A percentile compares a stretch with the other conserved stretches of the same genome.
phyloP scores from a whole-genome alignment of 208 protist genomes.

The Wallacemonas sp. region DNA sequence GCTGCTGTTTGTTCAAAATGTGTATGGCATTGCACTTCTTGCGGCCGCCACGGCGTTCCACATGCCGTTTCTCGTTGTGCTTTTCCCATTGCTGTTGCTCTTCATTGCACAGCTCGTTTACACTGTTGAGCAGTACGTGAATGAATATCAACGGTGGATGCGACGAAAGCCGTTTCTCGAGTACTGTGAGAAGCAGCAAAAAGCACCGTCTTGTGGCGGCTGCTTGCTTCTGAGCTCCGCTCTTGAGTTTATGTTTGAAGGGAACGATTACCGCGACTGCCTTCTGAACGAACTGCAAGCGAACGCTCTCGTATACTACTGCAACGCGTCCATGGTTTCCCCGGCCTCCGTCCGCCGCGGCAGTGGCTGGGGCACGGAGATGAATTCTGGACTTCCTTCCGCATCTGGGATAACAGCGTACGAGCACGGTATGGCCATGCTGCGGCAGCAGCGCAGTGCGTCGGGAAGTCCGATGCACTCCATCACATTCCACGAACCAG shows the following conservation, averaged over 20 bases:
- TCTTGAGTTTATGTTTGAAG: slow-evolving; percentile 14
- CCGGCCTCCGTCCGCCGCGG: neutral
- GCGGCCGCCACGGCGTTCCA: slow-evolving; percentile 55
- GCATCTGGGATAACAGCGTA: neutral
- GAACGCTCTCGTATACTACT: slow-evolving; percentile 7
- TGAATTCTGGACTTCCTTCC: neutral
- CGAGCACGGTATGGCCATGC: slow-evolving; percentile 9
- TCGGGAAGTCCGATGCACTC: neutral
- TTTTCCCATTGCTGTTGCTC: slow-evolving; percentile 47
- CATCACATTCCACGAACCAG: neutral
- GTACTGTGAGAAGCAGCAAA: slow-evolving; percentile 8
- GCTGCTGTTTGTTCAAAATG: slow-evolving; percentile 58
- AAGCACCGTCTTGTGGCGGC: neutral
- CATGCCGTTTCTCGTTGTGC: slow-evolving; percentile 54
- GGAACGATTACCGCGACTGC: neutral
- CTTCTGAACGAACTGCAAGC: slow-evolving; percentile 8
- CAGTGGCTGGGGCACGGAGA: neutral
- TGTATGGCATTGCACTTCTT: slow-evolving; percentile 51
- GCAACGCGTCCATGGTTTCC: neutral
- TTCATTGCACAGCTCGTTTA: slow-evolving; percentile 40
- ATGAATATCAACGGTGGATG: slow-evolving; percentile 39
- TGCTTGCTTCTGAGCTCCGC: slow-evolving; percentile 1
- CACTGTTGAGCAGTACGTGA: slow-evolving; percentile 38
- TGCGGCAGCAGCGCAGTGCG: slow-evolving; percentile 1
- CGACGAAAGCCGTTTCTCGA: slow-evolving; percentile 5